phyloP scores from a whole-genome alignment of 148 eudicot species.

The Silene latifolia region DNA sequence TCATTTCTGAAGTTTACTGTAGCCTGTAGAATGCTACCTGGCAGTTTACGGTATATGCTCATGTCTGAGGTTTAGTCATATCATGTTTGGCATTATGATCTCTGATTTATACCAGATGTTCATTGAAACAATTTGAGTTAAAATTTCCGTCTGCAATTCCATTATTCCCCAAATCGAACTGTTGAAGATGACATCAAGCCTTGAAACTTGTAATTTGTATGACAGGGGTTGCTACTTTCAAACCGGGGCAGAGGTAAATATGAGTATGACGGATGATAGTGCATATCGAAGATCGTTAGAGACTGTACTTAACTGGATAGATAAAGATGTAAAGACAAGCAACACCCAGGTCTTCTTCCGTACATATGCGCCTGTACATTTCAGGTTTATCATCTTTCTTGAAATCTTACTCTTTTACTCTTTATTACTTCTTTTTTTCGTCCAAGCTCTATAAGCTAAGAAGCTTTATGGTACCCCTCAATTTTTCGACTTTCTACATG shows the following conservation, averaged over 20 bases:
- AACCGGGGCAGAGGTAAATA: slow-evolving; percentile 62
- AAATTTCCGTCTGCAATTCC: neutral
- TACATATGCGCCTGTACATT: slow-evolving; percentile 92
- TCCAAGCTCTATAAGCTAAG: neutral
- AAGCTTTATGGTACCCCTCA: too few species aligned
- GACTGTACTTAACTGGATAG: slow-evolving; percentile 70
- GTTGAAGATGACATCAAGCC: neutral
- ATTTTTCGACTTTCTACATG: too few species aligned
- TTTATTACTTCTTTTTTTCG: neutral
- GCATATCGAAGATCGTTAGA: slow-evolving; percentile 63
- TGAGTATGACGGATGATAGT: slow-evolving; percentile 56
- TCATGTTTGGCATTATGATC: neutral
- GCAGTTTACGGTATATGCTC: neutral
- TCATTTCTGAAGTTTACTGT: too few species aligned
- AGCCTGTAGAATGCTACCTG: too few species aligned
- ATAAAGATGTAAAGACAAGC: slow-evolving; percentile 52
- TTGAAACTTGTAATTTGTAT: slow-evolving; percentile 13
- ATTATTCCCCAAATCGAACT: neutral
- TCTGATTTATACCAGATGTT: neutral
- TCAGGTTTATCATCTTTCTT: slow-evolving; percentile 51
- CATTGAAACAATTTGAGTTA: neutral
- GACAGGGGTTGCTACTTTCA: slow-evolving; percentile 88
- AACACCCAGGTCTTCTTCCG: slow-evolving; percentile 82
- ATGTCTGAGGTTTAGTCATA: neutral
- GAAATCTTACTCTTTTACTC: neutral